Base-by-base conservation (phyloP, 495 filamentous ascomycete genomes). In the Parathielavia hyrcaniae region DNA sequence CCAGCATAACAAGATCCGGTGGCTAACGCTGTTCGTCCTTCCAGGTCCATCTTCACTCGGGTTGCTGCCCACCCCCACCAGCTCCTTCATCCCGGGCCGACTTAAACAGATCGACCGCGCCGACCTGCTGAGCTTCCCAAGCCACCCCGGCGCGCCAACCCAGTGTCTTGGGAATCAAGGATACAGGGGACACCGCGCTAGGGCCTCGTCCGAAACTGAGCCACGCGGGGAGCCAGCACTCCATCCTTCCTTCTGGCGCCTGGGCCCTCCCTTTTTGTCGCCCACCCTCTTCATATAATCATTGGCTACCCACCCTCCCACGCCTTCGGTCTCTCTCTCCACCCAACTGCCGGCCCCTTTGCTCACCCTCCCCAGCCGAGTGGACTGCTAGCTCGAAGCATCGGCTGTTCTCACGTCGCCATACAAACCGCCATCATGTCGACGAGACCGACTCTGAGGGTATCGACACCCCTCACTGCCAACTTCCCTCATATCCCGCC, bases 401-500 rank as follows among this genome's bases (percentile, higher is more conserved):
- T 16, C 14, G n/a, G 17, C 39, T 34, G 22, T 49, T 62, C 50
- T 55, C 30, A 59, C 47, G 26, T 30, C 52, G 22, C 53, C 60
- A 45, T 58, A 60, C 55, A 30, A 16, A 32, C 47, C 48, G 57
- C 48, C 58, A 83, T 71, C 77, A 75, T 77, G 75, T 75, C 83
- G 66, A 62, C 71, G 59, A 89, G 88, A 70, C 86, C 85, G 58
- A 76, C 80, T 56, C 81, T 90, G 52, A 77, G 82, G 66, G 80
- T 89, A 62, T 80, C 88, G 72, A 95, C 90, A 38, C 90, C 90
- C 30, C 77, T 83, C 66, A 87, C 83, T 50, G 80, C 82, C 51
- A 86, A 85, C 55, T 89, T 92, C 64, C 89, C 90, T 20, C 89
- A 88, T 16, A 87, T 92, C 69, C 77, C 92, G 17, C 80, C 80